These are phyloP conservation scores for Epichloe elymi DNA, from an alignment of 2,329 filamentous ascomycete species.

Conservation along the genomic window DNA sequence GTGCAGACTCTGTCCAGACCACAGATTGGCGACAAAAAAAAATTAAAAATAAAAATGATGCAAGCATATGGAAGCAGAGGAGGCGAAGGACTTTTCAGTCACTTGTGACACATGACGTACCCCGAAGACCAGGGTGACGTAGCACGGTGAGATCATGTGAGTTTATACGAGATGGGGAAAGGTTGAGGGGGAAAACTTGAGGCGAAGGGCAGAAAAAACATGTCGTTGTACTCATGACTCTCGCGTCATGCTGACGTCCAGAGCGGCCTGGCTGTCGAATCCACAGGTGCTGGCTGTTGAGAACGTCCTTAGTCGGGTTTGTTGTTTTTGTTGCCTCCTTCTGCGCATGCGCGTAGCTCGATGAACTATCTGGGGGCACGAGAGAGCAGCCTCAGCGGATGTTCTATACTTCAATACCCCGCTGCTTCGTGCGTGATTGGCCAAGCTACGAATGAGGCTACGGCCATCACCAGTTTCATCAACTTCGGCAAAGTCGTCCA, in stretches of 20 bases:
- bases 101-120: neutral
- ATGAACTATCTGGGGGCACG: constrained; percentile 7
- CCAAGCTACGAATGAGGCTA: neutral
- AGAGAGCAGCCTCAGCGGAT: constrained; percentile 7
- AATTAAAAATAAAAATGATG: neutral
- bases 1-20: neutral
- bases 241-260: neutral
- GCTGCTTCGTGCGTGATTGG: constrained; percentile 1
- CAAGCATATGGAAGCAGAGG: neutral
- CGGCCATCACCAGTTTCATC: neutral
- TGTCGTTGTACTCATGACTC: neutral
- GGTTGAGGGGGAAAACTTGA: no score
- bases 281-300: neutral
- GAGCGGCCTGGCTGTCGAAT: neutral
- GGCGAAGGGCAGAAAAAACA: neutral
- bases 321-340: constrained; percentile 5
- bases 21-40: neutral
- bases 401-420: constrained; percentile 4
- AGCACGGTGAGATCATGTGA: neutral
- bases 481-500: constrained; percentile 4
- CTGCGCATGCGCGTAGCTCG: constrained; percentile 7
- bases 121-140: neutral
- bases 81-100: neutral
- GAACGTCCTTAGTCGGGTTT: neutral
- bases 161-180: neutral